These are phyloP conservation scores for Penicillium sp. DNA, from an alignment of 2,329 filamentous ascomycete species.

Conservation along the genomic window DNA sequence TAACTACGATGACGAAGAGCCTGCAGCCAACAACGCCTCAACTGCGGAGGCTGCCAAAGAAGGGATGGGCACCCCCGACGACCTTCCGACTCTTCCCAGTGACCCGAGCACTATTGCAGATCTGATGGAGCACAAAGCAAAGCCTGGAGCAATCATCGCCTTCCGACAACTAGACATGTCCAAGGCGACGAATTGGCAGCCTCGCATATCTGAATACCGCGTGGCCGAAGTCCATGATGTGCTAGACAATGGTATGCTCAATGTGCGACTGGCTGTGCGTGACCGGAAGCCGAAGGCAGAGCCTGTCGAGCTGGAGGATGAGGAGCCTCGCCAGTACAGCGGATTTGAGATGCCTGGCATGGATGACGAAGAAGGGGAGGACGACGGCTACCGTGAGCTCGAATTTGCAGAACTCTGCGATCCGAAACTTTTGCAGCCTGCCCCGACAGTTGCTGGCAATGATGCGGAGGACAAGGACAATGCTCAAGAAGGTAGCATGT, in stretches of 20 bases:
- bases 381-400: conserved; percentile 62
- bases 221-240: conserved; percentile 65
- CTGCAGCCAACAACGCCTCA: conserved; percentile 2
- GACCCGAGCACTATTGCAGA: conserved; percentile 63
- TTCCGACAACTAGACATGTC: conserved; percentile 50
- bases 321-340: conserved; percentile 70
- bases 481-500: conserved; percentile 37
- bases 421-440: conserved; percentile 60
- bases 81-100: conserved; percentile 50
- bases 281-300: conserved; percentile 61
- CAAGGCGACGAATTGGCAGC: conserved; percentile 48
- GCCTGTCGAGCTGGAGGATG: conserved; percentile 57
- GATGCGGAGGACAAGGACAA: conserved; percentile 14
- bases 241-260: conserved; percentile 54
- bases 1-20: conserved; percentile 28
- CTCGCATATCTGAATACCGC: conserved; percentile 52
- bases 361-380: conserved; percentile 53
- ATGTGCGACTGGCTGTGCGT: conserved; percentile 65
- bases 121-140: conserved; percentile 33
- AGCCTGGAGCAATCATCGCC: conserved; percentile 43
- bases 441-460: conserved; percentile 24
- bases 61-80: conserved; percentile 33
- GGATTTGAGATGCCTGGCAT: conserved; percentile 73
- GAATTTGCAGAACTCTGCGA: conserved; percentile 64
- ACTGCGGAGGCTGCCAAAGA: conserved; percentile 1